Evolutionary conservation across 345 rosid species (phyloP).

Genomic region (Bruguiera parviflora): DNA sequence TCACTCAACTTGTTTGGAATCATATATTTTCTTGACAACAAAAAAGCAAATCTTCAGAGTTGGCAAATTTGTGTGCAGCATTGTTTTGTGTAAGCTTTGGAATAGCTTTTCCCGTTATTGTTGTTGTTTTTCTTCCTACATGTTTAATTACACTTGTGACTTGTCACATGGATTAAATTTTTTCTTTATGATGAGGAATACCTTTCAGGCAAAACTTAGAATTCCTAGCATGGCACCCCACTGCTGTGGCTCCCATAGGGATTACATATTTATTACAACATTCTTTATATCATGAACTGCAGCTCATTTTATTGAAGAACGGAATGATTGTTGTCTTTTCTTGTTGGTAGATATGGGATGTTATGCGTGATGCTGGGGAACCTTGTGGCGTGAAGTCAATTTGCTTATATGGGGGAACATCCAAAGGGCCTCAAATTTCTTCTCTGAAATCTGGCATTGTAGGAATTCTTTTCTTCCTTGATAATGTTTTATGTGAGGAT

Average conservation of each 20-base stretch:
- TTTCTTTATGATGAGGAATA: no score
- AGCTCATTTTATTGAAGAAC: not conserved
- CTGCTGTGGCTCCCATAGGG: no score
- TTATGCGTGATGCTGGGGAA: constrained; percentile 73
- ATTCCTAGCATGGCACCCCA: no score
- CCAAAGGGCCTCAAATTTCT: constrained; percentile 77
- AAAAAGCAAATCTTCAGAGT: no score
- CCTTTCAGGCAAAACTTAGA: no score
- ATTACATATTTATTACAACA: no score
- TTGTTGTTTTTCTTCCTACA: no score
- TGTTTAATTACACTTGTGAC: no score
- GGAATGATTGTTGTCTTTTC: not conserved
- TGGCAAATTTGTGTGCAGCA: no score
- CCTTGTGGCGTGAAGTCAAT: constrained; percentile 68
- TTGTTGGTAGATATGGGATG: constrained; percentile 63
- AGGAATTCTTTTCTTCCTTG: constrained; percentile 26
- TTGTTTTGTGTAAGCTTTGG: no score
- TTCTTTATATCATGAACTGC: not conserved
- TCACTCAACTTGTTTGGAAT: not conserved
- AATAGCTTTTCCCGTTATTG: no score
- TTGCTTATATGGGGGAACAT: constrained; percentile 83
- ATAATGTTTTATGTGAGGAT: constrained; percentile 8
- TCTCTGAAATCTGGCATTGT: constrained; percentile 78
- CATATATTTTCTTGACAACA: not conserved
- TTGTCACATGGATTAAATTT: no score